Percentiles rank a stretch among this genome's conserved stretches.
Evolutionary conservation across 768 basidiomycete species (phyloP).

Genomic region (Phylloporus arenicola): DNA sequence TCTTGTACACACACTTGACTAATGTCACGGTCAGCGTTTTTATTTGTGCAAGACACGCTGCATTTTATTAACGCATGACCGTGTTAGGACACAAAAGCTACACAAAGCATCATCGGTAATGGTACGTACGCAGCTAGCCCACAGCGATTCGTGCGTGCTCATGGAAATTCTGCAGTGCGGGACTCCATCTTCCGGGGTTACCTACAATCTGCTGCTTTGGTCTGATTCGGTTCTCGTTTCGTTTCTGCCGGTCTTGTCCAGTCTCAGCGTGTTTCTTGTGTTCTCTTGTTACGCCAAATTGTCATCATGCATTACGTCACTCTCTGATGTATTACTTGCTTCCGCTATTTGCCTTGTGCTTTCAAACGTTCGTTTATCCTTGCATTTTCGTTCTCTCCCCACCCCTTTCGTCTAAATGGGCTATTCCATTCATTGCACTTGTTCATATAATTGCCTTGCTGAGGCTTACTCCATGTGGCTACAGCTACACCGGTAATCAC

Average conservation of each 20-base stretch:
- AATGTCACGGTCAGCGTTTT: conserved; percentile 60
- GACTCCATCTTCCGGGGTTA: conserved; percentile 76
- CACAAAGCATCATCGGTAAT: conserved; percentile 77
- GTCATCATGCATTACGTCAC: conserved; percentile 7
- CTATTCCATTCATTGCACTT: not conserved
- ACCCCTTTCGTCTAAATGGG: not conserved
- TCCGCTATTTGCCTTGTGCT: not conserved
- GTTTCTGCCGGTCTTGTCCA: not conserved
- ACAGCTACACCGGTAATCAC: not conserved
- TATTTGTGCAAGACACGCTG: not conserved
- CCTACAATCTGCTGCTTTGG: conserved; percentile 64
- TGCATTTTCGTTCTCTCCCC: conserved; percentile 1
- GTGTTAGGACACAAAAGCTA: conserved; percentile 71
- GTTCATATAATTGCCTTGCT: too few relatives aligned
- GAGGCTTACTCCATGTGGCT: not conserved
- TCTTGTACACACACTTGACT: conserved; percentile 78
- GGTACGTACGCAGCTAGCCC: conserved; percentile 39
- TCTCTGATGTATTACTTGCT: conserved; percentile 1
- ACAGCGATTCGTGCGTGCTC: conserved; percentile 1
- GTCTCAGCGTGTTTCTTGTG: conserved; percentile 4
- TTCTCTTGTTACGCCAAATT: not conserved
- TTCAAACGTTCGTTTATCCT: conserved; percentile 3
- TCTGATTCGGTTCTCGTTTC: conserved; percentile 33
- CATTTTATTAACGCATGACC: conserved; percentile 4
- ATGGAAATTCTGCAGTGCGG: conserved; percentile 41